Conservation (phyloP, 176 grass and related monocot genomes). For the Musa troglodytarum region DNA sequence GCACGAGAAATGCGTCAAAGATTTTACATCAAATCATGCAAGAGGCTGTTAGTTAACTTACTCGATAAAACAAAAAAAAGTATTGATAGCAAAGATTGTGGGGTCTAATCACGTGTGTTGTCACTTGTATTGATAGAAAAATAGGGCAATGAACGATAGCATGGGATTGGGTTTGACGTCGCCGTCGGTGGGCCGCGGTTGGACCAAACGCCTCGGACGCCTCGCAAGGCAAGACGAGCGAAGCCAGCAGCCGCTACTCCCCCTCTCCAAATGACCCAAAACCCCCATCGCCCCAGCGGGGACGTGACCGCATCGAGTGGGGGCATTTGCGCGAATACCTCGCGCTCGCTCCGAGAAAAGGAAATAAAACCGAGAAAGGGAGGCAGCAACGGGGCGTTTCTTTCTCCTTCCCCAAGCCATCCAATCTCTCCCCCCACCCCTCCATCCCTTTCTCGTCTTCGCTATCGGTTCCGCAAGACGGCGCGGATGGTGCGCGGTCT, state of each 20-base stretch:
- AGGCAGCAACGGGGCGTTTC: background rate
- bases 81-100: no score
- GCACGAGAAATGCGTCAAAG: no score
- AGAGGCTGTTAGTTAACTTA: no score
- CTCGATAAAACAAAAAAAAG: no score
- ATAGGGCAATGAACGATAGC: no score
- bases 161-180: background rate
- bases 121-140: no score
- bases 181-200: background rate
- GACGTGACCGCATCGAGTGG: background rate
- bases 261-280: background rate
- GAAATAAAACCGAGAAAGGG: conserved; percentile 6
- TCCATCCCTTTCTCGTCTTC: background rate
- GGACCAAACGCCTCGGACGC: background rate
- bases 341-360: background rate
- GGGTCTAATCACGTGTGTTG: no score
- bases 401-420: background rate
- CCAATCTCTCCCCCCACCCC: background rate
- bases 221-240: background rate
- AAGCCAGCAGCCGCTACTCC: background rate
- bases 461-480: background rate
- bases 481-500: background rate
- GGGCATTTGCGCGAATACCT: background rate
- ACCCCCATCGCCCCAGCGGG: background rate
- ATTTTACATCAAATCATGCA: no score